phyloP scores from a whole-genome alignment of 164 flowering plant genomes.

The Macadamia tetraphylla region DNA sequence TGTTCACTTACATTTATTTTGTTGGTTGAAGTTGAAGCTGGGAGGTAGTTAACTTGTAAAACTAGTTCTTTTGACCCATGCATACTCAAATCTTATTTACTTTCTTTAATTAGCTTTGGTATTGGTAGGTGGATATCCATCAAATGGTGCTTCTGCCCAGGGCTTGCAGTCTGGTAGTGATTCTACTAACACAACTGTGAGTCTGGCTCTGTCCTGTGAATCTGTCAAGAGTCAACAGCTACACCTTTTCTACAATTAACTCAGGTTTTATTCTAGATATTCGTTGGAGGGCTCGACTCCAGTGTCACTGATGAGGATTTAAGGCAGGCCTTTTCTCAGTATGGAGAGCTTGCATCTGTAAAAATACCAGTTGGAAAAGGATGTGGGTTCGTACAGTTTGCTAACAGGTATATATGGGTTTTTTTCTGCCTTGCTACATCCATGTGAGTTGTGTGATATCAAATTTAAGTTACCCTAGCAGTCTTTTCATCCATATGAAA shows the following conservation, averaged over 20 bases:
- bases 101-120: slow-evolving; percentile 35
- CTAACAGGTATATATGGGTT: slow-evolving; percentile 52
- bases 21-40: too few relatives aligned
- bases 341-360: slow-evolving; percentile 82
- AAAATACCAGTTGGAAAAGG: slow-evolving; percentile 93
- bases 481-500: background rate
- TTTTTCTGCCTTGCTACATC: background rate
- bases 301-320: slow-evolving; percentile 83
- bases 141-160: slow-evolving; percentile 51
- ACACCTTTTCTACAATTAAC: slow-evolving; percentile 14
- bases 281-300: slow-evolving; percentile 96
- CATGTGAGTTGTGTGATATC: background rate
- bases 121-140: slow-evolving; percentile 59
- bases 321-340: slow-evolving; percentile 71
- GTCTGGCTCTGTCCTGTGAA: slow-evolving; percentile 17
- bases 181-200: slow-evolving; percentile 81
- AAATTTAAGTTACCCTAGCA: background rate
- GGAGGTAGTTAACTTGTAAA: background rate
- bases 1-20: too few relatives aligned
- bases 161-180: slow-evolving; percentile 59
- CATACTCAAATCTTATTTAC: slow-evolving; percentile 2
- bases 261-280: slow-evolving; percentile 48
- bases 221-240: background rate
- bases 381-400: slow-evolving; percentile 95
- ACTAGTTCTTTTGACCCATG: background rate